These are phyloP conservation scores for Agarophyton chilense DNA, from an alignment of 23 red algal genomes.

Conservation along the genomic window DNA sequence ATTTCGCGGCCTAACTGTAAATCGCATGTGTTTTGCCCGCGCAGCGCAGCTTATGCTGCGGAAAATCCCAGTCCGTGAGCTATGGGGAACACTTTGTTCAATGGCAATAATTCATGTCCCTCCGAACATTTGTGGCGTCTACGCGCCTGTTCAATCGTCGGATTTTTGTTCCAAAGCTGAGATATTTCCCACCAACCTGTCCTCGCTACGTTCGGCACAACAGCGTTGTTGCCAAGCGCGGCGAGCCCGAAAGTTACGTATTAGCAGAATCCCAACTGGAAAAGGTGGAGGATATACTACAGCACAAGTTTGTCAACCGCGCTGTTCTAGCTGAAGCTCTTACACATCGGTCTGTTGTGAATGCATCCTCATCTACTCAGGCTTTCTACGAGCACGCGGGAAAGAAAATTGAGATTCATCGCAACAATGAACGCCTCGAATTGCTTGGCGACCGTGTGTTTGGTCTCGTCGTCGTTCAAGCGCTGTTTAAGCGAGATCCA, in stretches of 20 bases:
- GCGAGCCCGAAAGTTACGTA: neutral
- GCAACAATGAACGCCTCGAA: constrained; percentile 47
- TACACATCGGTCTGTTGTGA: constrained; percentile 45
- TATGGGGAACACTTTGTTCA: no score
- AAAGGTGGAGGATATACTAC: constrained; percentile 5
- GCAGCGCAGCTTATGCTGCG: no score
- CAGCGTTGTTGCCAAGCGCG: neutral
- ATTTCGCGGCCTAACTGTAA: no score
- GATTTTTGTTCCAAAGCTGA: neutral
- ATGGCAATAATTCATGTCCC: neutral
- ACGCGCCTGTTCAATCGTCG: neutral
- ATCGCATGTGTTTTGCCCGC: no score
- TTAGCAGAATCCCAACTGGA: neutral
- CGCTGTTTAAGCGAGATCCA: constrained; percentile 1
- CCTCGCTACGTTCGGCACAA: neutral
- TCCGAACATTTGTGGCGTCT: neutral
- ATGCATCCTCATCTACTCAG: neutral
- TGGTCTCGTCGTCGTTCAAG: constrained; percentile 20
- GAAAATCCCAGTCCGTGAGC: no score
- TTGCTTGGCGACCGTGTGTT: constrained; percentile 44
- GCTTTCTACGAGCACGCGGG: constrained; percentile 2
- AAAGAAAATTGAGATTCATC: neutral
- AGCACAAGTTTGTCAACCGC: constrained; percentile 40
- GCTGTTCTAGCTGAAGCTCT: constrained; percentile 44
- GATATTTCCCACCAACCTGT: neutral